Evolutionary conservation across 208 protist species (phyloP).

Genomic region (Angomonas ambiguus): DNA sequence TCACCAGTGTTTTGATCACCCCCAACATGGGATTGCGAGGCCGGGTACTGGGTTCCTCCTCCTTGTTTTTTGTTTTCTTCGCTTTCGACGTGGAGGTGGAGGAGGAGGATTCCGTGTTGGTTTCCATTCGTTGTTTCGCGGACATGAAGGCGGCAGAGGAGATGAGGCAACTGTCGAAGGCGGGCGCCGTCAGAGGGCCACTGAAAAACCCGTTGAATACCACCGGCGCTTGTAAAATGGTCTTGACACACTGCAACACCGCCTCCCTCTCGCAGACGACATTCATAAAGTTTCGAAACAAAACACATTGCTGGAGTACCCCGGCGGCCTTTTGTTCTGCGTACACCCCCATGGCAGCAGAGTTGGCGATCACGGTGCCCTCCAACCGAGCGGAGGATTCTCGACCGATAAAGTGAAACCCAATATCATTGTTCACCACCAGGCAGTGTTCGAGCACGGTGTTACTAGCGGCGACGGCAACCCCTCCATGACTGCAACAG

Average conservation of each 20-base stretch:
- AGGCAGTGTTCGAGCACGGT: slow-evolving; percentile 12
- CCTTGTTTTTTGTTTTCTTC: neutral
- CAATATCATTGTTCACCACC: slow-evolving; percentile 23
- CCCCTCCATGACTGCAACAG: slow-evolving; percentile 17
- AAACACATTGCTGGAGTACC: neutral
- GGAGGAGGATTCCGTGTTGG: neutral
- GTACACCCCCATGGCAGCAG: slow-evolving; percentile 19
- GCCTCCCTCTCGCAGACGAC: slow-evolving; percentile 11
- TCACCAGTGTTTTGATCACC: neutral
- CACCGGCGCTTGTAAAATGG: slow-evolving; percentile 27
- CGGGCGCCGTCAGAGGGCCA: slow-evolving; percentile 14
- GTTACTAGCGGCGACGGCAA: slow-evolving; percentile 3
- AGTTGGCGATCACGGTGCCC: slow-evolving; percentile 18
- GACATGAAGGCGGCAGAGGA: slow-evolving; percentile 15
- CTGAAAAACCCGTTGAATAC: slow-evolving; percentile 23
- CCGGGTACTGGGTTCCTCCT: neutral
- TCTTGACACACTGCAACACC: slow-evolving; percentile 1
- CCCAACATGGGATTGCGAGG: neutral
- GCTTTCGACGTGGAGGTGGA: neutral
- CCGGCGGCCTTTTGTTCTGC: neutral
- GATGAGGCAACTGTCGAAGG: slow-evolving; percentile 20
- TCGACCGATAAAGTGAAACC: slow-evolving; percentile 12
- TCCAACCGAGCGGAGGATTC: slow-evolving; percentile 2
- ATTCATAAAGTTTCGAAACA: slow-evolving; percentile 37
- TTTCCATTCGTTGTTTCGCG: neutral